These are phyloP conservation scores for Biscogniauxia mediterranea DNA, from an alignment of 2,329 filamentous ascomycete genomes.

Conservation along the genomic window DNA sequence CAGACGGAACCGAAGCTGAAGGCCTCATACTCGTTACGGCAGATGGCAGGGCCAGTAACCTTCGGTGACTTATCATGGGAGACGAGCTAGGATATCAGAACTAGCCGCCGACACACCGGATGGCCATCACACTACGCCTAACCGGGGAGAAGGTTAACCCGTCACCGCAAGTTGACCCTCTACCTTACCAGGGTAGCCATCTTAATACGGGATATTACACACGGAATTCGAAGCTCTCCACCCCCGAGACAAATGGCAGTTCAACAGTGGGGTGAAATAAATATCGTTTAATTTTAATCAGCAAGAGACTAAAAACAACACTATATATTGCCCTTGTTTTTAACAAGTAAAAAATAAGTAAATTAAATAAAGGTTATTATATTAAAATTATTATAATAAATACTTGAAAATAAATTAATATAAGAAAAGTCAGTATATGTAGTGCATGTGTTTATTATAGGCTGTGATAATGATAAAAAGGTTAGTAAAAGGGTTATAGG, in stretches of 20 bases:
- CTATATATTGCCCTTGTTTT: too few species aligned
- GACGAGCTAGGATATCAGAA: background rate
- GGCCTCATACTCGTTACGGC: constrained; percentile 10
- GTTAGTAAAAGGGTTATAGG: too few species aligned
- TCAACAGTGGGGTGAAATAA: too few species aligned
- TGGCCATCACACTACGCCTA: constrained; percentile 4
- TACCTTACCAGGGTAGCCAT: constrained; percentile 11
- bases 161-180: constrained; percentile 9
- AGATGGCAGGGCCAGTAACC: constrained; percentile 8
- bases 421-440: too few species aligned
- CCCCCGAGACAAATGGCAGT: constrained; percentile 8
- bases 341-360: too few species aligned
- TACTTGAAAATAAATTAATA: too few species aligned
- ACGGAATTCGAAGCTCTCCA: constrained; percentile 7
- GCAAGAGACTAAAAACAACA: too few species aligned
- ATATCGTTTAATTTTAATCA: too few species aligned
- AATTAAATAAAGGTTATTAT: too few species aligned
- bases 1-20: constrained; percentile 4
- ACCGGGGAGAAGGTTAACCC: constrained; percentile 2
- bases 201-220: constrained; percentile 6
- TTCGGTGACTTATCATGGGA: background rate
- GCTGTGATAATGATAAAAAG: too few species aligned
- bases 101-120: constrained; percentile 5
- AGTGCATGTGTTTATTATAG: too few species aligned
- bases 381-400: too few species aligned